Conservation (phyloP, 192 early-diverging fungal genomes). For the Coemansia sp. region DNA sequence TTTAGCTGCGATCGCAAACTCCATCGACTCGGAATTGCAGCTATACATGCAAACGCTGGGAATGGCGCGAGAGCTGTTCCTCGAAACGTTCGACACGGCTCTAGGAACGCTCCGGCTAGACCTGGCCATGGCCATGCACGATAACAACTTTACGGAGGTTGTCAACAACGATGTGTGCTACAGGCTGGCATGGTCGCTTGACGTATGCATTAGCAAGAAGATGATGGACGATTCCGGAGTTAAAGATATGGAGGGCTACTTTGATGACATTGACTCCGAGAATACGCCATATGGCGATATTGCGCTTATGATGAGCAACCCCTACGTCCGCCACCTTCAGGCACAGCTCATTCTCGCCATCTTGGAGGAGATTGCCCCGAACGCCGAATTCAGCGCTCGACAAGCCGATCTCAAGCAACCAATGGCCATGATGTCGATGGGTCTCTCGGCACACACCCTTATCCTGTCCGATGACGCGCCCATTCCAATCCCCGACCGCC, state of each 20-base stretch:
- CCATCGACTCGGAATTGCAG: conserved; percentile 32
- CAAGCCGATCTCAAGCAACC: conserved; percentile 31
- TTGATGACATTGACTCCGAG: conserved; percentile 36
- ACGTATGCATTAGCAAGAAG: conserved; percentile 40
- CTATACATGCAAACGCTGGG: conserved; percentile 48
- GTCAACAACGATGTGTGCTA: conserved; percentile 38
- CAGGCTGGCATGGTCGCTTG: conserved; percentile 41
- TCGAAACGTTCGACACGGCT: conserved; percentile 27
- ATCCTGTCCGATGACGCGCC: conserved; percentile 14
- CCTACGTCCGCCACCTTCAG: conserved; percentile 41
- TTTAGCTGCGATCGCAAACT: conserved; percentile 22
- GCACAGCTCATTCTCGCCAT: conserved; percentile 39
- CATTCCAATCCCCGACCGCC: conserved; percentile 24
- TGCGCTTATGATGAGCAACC: conserved; percentile 47
- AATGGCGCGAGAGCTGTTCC: conserved; percentile 36
- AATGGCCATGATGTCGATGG: conserved; percentile 33
- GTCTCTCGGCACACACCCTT: conserved; percentile 30
- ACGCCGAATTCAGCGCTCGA: conserved; percentile 26
- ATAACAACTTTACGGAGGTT: conserved; percentile 22
- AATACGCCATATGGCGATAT: conserved; percentile 47
- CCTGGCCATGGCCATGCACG: conserved; percentile 44
- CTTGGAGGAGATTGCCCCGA: conserved; percentile 35
- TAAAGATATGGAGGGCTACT: conserved; percentile 32
- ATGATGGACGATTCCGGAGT: conserved; percentile 36
- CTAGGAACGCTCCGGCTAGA: conserved; percentile 46